Evolutionary conservation across 164 flowering plant species (phyloP), one percentile per base, ranked within the genome.

Genomic region (Tetrastigma voinierianum): DNA sequence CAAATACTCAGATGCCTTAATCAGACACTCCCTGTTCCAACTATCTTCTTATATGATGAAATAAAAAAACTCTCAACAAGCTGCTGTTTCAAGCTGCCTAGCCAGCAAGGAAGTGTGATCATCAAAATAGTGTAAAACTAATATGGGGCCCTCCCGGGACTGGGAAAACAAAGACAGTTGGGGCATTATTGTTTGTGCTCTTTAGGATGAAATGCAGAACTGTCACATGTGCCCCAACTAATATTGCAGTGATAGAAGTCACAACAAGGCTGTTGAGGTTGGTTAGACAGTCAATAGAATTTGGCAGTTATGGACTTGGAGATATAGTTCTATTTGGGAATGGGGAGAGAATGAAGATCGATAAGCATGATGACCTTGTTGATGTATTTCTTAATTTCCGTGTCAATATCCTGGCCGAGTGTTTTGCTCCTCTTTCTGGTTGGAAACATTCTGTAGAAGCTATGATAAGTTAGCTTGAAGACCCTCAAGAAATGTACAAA

Each of bases 121-220:
- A 81, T 57, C 54, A 51, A 24, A 73, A 49, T 52, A 65, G 57
- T 0, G 74, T 86, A 9, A 73, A 81, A 69, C 72, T 86, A 12
- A 81, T 84, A 40, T 84, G 88, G 86, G 88, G 90, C 1, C 90
- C 90, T 40, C 88, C 90, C 0, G 88, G 90, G 24, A 84, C 90
- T 4, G 90, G 90, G 25, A 86, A 86, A 63, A 86, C 90, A 17
- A 84, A 74, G 25, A 86, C 83, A 1, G 65, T 77, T 3, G 68
- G 67, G 46, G 9, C 73, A 8, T 45, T 84, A 14, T 66, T 84
- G 18, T 78, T 65, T 69, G 62, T 67, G 12, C 72, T 84, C 2
- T 65, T 77, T 4, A 69, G 46, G 58, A 60, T 60, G 76, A 83
- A 79, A 51, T 71, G 81, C 67, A 78, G 81, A 55, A 81, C 88